Evolutionary conservation across 2,329 filamentous ascomycete species (phyloP).

Genomic region (Fusarium metavorans): DNA sequence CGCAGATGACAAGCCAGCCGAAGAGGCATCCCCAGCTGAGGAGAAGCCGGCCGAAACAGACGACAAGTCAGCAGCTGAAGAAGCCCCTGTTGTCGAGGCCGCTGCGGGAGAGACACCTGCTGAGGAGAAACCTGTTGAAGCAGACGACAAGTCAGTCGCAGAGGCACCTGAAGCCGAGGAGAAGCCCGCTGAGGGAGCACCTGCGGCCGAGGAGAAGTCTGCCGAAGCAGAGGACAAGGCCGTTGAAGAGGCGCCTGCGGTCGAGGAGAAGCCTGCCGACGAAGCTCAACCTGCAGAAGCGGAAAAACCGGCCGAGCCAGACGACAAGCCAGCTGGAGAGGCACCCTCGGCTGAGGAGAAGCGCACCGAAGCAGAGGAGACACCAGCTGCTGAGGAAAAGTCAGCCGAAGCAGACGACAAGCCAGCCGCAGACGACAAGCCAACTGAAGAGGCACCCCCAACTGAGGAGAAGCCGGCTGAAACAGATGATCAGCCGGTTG

Average conservation of each 20-base stretch:
- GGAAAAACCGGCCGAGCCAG: conserved; percentile 1
- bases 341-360: neutral
- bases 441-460: no score
- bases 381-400: no score
- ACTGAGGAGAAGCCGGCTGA: neutral
- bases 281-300: conserved; percentile 6
- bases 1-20: neutral
- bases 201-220: neutral
- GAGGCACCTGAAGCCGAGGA: neutral
- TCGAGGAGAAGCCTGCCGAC: neutral
- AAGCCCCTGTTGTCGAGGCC: neutral
- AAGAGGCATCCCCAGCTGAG: neutral
- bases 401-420: neutral
- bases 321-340: neutral
- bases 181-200: neutral
- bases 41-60: neutral
- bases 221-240: neutral
- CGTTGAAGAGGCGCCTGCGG: neutral
- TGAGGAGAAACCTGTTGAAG: neutral
- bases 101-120: neutral
- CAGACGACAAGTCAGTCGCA: neutral
- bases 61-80: neutral
- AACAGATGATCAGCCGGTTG: neutral
- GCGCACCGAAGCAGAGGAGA: neutral
- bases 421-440: neutral